Evolutionary conservation across 352 stramenopile genomes (phyloP).

Genomic region (Globisporangium sylvaticum): DNA sequence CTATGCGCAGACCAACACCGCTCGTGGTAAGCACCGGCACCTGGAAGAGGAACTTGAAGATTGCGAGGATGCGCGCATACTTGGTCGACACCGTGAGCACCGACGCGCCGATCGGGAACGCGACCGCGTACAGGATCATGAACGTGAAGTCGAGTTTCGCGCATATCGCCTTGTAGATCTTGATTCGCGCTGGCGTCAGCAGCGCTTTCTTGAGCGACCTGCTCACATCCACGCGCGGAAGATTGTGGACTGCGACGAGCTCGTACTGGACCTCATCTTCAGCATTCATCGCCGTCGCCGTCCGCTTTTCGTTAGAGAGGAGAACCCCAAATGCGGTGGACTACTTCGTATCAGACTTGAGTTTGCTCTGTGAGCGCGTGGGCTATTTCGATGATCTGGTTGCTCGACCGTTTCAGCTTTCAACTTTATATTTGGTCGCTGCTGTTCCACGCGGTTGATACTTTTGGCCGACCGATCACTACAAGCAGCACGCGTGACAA

Average conservation of each 20-base stretch:
- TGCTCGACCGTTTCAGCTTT: too few relatives aligned
- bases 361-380: too few relatives aligned
- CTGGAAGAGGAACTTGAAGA: conserved; percentile 14
- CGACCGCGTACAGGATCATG: conserved; percentile 9
- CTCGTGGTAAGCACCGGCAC: conserved; percentile 6
- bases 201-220: conserved; percentile 7
- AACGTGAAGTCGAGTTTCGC: not conserved
- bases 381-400: too few relatives aligned
- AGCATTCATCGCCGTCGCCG: too few relatives aligned
- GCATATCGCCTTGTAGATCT: not conserved
- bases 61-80: not conserved
- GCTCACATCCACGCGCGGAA: conserved; percentile 23
- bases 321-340: too few relatives aligned
- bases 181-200: not conserved
- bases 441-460: too few relatives aligned
- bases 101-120: conserved; percentile 10
- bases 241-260: conserved; percentile 2
- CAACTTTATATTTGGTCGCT: too few relatives aligned
- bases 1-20: not conserved
- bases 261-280: conserved; percentile 1
- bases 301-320: too few relatives aligned
- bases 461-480: too few relatives aligned
- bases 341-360: too few relatives aligned
- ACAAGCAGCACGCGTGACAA: too few relatives aligned
- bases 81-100: conserved; percentile 1